Evolutionary conservation across 1,139 yeast species (phyloP).

Genomic region (Kurtzmaniella quercitrusa): DNA sequence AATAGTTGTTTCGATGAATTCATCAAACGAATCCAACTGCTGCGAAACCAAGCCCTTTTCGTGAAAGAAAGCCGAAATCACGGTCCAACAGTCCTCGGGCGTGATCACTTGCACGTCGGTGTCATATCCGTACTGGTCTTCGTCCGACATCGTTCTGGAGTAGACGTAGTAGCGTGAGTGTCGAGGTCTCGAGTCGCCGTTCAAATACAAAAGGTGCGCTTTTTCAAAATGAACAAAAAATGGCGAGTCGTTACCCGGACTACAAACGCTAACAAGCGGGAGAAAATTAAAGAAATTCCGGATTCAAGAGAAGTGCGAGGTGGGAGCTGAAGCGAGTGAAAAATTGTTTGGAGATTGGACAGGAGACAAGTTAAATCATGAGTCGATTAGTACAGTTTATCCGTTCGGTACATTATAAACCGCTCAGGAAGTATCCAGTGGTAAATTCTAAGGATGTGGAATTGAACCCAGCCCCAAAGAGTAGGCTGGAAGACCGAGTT

Average conservation of each 20-base stretch:
- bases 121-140: slow-evolving; percentile 68
- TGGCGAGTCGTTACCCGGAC: slow-evolving; percentile 3
- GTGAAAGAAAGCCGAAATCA: slow-evolving; percentile 91
- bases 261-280: neutral
- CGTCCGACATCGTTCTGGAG: slow-evolving; percentile 14
- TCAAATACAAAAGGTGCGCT: neutral
- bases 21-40: slow-evolving; percentile 97
- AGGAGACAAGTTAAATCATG: neutral
- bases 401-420: slow-evolving; percentile 30
- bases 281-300: too few species aligned
- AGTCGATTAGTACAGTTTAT: slow-evolving; percentile 2
- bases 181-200: neutral
- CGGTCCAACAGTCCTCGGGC: slow-evolving; percentile 99
- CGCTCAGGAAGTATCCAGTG: slow-evolving; percentile 34
- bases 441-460: slow-evolving; percentile 38
- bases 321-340: too few species aligned
- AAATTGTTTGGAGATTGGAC: neutral
- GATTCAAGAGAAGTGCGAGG: neutral
- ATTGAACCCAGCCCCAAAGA: slow-evolving; percentile 37
- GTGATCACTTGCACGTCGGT: slow-evolving; percentile 73
- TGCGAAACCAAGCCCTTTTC: slow-evolving; percentile 97
- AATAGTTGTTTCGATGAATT: slow-evolving; percentile 92
- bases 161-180: slow-evolving; percentile 1
- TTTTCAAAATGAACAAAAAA: neutral
- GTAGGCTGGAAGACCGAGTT: slow-evolving; percentile 37